Evolutionary conservation across 2,329 filamentous ascomycete genomes (phyloP).

Genomic region (Colletotrichum cuscutae): DNA sequence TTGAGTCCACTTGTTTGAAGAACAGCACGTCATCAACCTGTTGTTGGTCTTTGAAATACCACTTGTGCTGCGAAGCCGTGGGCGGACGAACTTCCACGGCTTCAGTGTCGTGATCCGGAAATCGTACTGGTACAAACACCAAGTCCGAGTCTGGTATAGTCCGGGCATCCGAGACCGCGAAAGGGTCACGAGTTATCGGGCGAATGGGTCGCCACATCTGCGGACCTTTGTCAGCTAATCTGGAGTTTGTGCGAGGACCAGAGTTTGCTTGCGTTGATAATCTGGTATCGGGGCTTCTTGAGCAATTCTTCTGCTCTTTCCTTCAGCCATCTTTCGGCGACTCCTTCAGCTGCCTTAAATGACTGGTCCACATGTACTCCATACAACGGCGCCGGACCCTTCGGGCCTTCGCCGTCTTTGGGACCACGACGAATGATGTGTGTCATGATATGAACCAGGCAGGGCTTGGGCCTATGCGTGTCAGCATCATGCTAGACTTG

Average conservation of each 20-base stretch:
- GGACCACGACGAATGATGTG: conserved; percentile 30
- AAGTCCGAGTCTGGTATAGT: conserved; percentile 62
- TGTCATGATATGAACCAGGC: conserved; percentile 26
- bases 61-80: conserved; percentile 58
- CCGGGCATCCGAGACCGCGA: conserved; percentile 62
- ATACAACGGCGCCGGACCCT: conserved; percentile 30
- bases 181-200: conserved; percentile 56
- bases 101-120: conserved; percentile 42
- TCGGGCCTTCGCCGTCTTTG: conserved; percentile 19
- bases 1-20: conserved; percentile 74
- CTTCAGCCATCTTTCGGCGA: conserved; percentile 26
- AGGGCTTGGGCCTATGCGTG: conserved; percentile 17
- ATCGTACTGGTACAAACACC: conserved; percentile 45
- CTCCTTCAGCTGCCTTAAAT: conserved; percentile 50
- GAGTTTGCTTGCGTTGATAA: conserved; percentile 66
- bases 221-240: conserved; percentile 54
- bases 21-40: conserved; percentile 64
- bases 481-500: neutral
- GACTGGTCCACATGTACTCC: conserved; percentile 67
- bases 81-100: conserved; percentile 58
- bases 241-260: conserved; percentile 62
- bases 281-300: conserved; percentile 56
- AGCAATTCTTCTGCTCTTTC: conserved; percentile 42
- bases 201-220: conserved; percentile 43
- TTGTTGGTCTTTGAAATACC: conserved; percentile 64